Evolutionary conservation across 1,139 yeast species (phyloP).

Genomic region (Suhomyces terraborum): DNA sequence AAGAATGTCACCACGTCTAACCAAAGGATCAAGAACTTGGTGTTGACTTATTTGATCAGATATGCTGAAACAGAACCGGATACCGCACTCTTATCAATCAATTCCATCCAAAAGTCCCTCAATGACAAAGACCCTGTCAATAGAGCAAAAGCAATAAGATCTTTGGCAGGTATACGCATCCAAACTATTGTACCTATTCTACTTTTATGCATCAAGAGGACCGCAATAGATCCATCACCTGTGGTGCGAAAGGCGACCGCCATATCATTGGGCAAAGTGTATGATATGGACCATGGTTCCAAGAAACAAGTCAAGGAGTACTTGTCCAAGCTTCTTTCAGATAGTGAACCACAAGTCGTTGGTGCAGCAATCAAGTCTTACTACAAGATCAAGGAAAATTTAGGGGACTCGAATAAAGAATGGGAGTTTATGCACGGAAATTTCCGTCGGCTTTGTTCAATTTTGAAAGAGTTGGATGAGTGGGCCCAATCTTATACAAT

Average conservation of each 20-base stretch:
- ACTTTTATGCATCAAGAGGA: conserved; percentile 68
- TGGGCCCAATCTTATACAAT: conserved; percentile 70
- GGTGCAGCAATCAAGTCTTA: conserved; percentile 67
- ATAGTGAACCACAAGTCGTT: conserved; percentile 65
- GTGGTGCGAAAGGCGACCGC: conserved; percentile 81
- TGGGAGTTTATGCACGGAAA: conserved; percentile 73
- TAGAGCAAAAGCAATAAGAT: conserved; percentile 74
- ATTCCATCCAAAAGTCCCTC: conserved; percentile 84
- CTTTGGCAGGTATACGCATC: conserved; percentile 78
- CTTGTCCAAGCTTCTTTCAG: conserved; percentile 59
- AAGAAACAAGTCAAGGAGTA: conserved; percentile 47
- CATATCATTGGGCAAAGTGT: conserved; percentile 70
- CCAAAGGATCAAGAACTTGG: conserved; percentile 71
- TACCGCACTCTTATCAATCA: conserved; percentile 81
- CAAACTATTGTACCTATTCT: conserved; percentile 81
- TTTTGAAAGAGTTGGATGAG: conserved; percentile 62
- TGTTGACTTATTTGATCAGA: conserved; percentile 71
- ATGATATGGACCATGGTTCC: conserved; percentile 35
- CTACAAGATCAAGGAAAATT: conserved; percentile 41
- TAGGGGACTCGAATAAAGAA: conserved; percentile 36
- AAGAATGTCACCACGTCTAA: conserved; percentile 80
- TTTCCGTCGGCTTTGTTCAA: conserved; percentile 60
- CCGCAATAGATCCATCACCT: conserved; percentile 72
- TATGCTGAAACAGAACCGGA: conserved; percentile 89
- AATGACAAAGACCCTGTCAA: conserved; percentile 67